Conservation (phyloP, 1,139 yeast genomes). For the Yamadazyma epiphylla region DNA sequence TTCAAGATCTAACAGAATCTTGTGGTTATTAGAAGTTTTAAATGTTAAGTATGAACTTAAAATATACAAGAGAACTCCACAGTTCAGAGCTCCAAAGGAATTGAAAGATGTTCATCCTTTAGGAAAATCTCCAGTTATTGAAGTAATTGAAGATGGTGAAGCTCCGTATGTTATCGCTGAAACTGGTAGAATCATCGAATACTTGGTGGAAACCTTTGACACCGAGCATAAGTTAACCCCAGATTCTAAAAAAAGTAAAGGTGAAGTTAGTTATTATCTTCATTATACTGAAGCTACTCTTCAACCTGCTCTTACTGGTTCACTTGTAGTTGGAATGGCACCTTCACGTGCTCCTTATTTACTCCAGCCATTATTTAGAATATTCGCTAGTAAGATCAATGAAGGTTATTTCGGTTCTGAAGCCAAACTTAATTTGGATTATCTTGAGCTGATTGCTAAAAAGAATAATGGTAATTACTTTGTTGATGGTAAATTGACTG, state of each 20-base stretch:
- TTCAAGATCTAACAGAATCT: constrained; percentile 37
- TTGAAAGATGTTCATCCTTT: constrained; percentile 33
- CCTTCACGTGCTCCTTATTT: constrained; percentile 28
- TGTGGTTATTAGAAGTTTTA: constrained; percentile 39
- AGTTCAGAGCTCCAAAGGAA: constrained; percentile 34
- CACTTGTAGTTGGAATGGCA: constrained; percentile 26
- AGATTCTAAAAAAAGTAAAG: constrained; percentile 20
- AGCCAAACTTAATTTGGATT: constrained; percentile 20
- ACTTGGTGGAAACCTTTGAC: constrained; percentile 29
- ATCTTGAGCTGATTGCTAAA: constrained; percentile 27
- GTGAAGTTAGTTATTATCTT: constrained; percentile 30
- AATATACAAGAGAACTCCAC: constrained; percentile 22
- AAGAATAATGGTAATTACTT: constrained; percentile 26
- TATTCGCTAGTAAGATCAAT: constrained; percentile 24
- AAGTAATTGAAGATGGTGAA: constrained; percentile 23
- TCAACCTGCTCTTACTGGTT: constrained; percentile 30
- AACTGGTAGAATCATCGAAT: constrained; percentile 34
- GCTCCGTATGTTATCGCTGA: constrained; percentile 25
- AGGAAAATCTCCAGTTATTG: constrained; percentile 41
- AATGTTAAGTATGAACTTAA: constrained; percentile 33
- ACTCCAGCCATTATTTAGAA: constrained; percentile 18
- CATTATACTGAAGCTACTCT: constrained; percentile 40
- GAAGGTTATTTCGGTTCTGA: constrained; percentile 24
- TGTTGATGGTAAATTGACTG: constrained; percentile 35
- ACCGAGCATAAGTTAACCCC: constrained; percentile 22